Evolutionary conservation across 2,329 filamentous ascomycete species (phyloP).

Genomic region (Penicillium concentricum): DNA sequence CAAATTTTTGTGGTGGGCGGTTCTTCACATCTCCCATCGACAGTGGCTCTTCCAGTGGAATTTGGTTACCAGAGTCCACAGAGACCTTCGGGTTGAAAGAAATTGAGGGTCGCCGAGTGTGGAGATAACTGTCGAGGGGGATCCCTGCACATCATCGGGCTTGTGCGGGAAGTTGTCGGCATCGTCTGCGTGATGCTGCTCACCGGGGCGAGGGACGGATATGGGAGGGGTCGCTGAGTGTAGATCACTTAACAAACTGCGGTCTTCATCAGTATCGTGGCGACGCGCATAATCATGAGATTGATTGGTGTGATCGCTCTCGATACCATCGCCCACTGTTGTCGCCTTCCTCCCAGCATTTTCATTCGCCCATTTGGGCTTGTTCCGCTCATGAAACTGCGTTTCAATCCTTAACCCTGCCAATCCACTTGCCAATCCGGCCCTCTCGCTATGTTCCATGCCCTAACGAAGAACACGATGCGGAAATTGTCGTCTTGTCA

Average conservation of each 20-base stretch:
- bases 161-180: constrained; percentile 37
- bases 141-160: constrained; percentile 37
- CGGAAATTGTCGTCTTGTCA: constrained; percentile 12
- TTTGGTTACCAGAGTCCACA: constrained; percentile 40
- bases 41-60: constrained; percentile 41
- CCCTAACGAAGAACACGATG: constrained; percentile 28
- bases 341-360: constrained; percentile 24
- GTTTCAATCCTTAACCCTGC: constrained; percentile 42
- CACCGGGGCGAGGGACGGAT: constrained; percentile 44
- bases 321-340: constrained; percentile 35
- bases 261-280: constrained; percentile 42
- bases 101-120: constrained; percentile 42
- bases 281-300: constrained; percentile 34
- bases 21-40: constrained; percentile 30
- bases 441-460: constrained; percentile 41
- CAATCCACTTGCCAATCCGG: constrained; percentile 24
- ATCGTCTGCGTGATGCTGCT: constrained; percentile 27
- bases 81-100: constrained; percentile 44
- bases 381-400: constrained; percentile 30
- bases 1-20: constrained; percentile 28
- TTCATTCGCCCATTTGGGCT: constrained; percentile 27
- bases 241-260: constrained; percentile 38
- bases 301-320: constrained; percentile 38
- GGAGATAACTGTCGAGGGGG: constrained; percentile 45
- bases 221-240: constrained; percentile 47